These are phyloP conservation scores for Pouteria campechiana DNA, from an alignment of 179 eudicot genomes.

Conservation along the genomic window DNA sequence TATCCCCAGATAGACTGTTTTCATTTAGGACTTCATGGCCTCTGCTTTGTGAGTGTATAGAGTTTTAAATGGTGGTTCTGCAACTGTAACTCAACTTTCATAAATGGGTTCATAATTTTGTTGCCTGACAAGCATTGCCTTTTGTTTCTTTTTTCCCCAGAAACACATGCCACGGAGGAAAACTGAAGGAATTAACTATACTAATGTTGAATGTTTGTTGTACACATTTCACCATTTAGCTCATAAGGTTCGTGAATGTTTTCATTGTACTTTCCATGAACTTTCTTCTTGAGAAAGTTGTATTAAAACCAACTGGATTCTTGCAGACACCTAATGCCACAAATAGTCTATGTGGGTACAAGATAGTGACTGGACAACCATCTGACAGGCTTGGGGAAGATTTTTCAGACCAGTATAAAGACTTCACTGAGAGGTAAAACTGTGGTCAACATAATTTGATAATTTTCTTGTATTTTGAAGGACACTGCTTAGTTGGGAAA, in stretches of 20 bases:
- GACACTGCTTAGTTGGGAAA: too few species aligned
- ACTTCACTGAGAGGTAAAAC: slow-evolving; percentile 77
- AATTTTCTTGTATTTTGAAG: too few species aligned
- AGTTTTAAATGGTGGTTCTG: too few species aligned
- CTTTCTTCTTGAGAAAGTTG: not conserved
- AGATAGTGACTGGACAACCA: slow-evolving; percentile 94
- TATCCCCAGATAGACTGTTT: too few species aligned
- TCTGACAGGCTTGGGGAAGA: slow-evolving; percentile 98
- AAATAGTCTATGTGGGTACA: slow-evolving; percentile 87
- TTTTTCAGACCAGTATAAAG: slow-evolving; percentile 76
- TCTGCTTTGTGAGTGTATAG: too few species aligned
- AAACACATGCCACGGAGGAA: slow-evolving; percentile 82
- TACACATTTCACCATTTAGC: slow-evolving; percentile 91
- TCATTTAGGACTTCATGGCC: too few species aligned
- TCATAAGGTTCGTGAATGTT: slow-evolving; percentile 41
- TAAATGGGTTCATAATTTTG: too few species aligned
- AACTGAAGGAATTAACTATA: slow-evolving; percentile 78
- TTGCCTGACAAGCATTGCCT: not conserved
- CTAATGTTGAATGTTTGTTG: slow-evolving; percentile 77
- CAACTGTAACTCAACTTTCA: too few species aligned
- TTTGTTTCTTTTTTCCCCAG: slow-evolving; percentile 18
- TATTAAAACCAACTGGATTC: slow-evolving; percentile 1
- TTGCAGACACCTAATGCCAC: slow-evolving; percentile 85
- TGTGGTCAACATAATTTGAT: too few species aligned
- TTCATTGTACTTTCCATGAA: not conserved